Conservation (phyloP, 2,329 filamentous ascomycete species). For the Colletotrichum sp. region DNA sequence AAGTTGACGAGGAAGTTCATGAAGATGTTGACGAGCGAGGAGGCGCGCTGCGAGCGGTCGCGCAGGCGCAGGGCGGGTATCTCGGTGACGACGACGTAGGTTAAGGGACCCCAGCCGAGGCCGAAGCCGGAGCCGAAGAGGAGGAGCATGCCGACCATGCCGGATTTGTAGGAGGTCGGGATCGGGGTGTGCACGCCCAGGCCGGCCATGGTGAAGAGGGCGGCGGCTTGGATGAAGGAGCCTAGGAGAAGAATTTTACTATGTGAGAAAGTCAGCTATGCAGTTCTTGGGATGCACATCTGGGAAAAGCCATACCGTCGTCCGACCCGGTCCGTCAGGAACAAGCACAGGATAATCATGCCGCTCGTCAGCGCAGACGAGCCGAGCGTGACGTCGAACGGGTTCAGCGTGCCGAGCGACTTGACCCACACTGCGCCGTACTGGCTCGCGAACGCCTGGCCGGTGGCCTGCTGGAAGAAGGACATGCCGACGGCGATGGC, state of each 20-base stretch:
- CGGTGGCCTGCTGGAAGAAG: constrained; percentile 26
- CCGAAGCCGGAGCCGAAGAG: constrained; percentile 35
- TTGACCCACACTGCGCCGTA: constrained; percentile 32
- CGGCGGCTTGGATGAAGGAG: not conserved
- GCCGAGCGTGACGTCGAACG: constrained; percentile 28
- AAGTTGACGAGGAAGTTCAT: constrained; percentile 25
- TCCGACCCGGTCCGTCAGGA: constrained; percentile 7
- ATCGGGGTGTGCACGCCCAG: constrained; percentile 20
- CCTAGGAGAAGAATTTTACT: not conserved
- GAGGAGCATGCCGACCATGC: constrained; percentile 37
- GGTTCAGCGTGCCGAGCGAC: constrained; percentile 30
- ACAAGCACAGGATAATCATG: not conserved
- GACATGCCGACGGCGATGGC: constrained; percentile 27
- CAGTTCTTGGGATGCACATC: rapidly evolving
- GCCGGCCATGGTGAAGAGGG: constrained; percentile 19
- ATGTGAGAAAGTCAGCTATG: not conserved
- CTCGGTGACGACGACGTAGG: constrained; percentile 40
- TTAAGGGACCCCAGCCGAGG: constrained; percentile 38
- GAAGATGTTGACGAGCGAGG: constrained; percentile 22
- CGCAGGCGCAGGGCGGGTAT: constrained; percentile 26
- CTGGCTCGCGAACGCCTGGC: constrained; percentile 23
- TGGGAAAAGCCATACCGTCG: not conserved
- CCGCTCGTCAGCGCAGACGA: not conserved
- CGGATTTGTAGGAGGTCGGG: constrained; percentile 24
- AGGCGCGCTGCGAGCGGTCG: constrained; percentile 12